Percentiles rank a stretch among this genome's conserved stretches.
phyloP scores from a whole-genome alignment of 2,329 filamentous ascomycete genomes.

The Alternaria metachromatica region DNA sequence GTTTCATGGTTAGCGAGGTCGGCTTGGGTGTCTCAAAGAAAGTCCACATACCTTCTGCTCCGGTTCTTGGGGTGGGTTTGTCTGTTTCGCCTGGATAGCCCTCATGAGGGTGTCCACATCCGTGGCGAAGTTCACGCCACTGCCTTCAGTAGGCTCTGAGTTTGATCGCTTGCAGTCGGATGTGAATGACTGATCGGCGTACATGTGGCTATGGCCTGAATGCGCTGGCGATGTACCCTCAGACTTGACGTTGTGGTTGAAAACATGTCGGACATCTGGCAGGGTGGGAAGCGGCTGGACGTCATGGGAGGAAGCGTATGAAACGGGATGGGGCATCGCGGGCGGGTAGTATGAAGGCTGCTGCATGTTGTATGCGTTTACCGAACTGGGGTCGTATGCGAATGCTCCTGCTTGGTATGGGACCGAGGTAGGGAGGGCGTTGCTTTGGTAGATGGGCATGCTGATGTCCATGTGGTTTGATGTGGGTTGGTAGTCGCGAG shows the following conservation, averaged over 20 bases:
- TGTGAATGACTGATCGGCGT: constrained; percentile 43
- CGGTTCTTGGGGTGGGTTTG: constrained; percentile 44
- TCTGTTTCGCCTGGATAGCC: constrained; percentile 75
- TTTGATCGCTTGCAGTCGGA: constrained; percentile 55
- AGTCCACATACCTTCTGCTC: constrained; percentile 41
- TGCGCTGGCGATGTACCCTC: constrained; percentile 53
- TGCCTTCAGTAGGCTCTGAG: constrained; percentile 49
- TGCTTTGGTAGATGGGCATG: constrained; percentile 44
- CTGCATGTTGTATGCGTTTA: constrained; percentile 48
- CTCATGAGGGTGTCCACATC: constrained; percentile 89
- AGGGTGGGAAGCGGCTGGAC: constrained; percentile 35
- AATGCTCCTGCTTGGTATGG: constrained; percentile 47
- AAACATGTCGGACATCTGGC: constrained; percentile 38
- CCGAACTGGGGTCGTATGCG: constrained; percentile 41
- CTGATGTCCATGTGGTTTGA: constrained; percentile 44
- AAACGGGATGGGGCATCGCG: constrained; percentile 32
- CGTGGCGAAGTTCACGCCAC: constrained; percentile 73
- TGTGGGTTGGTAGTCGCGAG: constrained; percentile 40
- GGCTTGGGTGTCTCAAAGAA: no score
- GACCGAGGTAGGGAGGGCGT: constrained; percentile 37
- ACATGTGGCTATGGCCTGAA: constrained; percentile 48
- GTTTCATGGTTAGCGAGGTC: constrained; percentile 4
- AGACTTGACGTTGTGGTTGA: constrained; percentile 51
- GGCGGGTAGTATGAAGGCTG: constrained; percentile 37
- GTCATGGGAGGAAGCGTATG: constrained; percentile 32